Evolutionary conservation across 2,329 filamentous ascomycete genomes (phyloP).

Genomic region (Stagonosporopsis cucurbitacearum): DNA sequence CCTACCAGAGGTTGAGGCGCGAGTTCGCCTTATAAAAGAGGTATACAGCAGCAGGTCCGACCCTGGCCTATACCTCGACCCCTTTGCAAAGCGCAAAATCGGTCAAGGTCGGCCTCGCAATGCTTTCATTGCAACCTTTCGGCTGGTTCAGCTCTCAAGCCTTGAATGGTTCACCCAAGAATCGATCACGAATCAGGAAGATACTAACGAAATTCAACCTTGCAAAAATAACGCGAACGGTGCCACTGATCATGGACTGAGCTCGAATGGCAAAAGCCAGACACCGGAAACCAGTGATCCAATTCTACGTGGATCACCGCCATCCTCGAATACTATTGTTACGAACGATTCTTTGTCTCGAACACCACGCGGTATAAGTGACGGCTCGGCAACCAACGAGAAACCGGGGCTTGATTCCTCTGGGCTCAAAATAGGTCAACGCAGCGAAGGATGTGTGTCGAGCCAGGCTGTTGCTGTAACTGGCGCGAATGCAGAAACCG

Average conservation of each 20-base stretch:
- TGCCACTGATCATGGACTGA: not conserved
- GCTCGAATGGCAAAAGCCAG: not conserved
- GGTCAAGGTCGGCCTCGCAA: constrained; percentile 52
- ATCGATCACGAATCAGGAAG: not conserved
- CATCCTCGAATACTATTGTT: not conserved
- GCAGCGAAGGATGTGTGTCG: not conserved
- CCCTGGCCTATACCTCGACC: constrained; percentile 54
- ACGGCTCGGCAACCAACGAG: not conserved
- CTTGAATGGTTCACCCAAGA: constrained; percentile 45
- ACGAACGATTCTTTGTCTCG: not conserved
- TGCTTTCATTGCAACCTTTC: constrained; percentile 53
- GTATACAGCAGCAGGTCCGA: constrained; percentile 38
- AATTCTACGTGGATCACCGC: no score
- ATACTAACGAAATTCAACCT: not conserved
- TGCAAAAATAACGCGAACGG: not conserved
- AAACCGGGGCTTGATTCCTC: no score
- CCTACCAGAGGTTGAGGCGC: not conserved
- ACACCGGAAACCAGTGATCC: not conserved
- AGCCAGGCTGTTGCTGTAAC: not conserved
- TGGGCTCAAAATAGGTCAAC: not conserved
- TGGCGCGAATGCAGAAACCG: not conserved
- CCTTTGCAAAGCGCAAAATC: constrained; percentile 50
- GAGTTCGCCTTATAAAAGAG: constrained; percentile 26
- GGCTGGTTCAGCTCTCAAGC: constrained; percentile 41
- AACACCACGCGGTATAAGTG: not conserved